A percentile compares a stretch with the other conserved stretches of the same genome.
phyloP scores from a whole-genome alignment of 23 red algal genomes.

The Gracilaria gracilis region DNA sequence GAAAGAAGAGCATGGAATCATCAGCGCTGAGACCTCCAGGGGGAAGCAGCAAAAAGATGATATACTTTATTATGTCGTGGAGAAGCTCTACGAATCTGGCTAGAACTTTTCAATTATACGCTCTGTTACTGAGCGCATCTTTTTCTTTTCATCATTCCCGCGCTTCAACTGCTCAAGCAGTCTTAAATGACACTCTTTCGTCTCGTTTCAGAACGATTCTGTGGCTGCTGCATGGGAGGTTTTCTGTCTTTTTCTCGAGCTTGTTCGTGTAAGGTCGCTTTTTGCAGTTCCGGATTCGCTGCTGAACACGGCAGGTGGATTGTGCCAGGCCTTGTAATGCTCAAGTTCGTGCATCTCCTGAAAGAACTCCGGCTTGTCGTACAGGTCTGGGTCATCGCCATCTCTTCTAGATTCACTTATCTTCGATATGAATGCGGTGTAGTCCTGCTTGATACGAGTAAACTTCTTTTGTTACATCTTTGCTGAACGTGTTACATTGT shows the following conservation, averaged over 20 bases:
- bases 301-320: not conserved
- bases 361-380: not conserved
- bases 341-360: constrained; percentile 27
- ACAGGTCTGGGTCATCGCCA: not conserved
- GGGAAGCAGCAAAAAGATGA: constrained; percentile 17
- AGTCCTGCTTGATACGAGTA: constrained; percentile 9
- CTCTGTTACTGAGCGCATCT: not conserved
- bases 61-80: constrained; percentile 18
- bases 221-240: not conserved
- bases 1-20: not conserved
- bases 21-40: not conserved
- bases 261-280: not conserved
- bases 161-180: constrained; percentile 3
- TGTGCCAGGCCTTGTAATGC: not conserved
- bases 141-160: constrained; percentile 35
- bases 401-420: not conserved
- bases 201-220: not conserved
- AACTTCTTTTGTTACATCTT: constrained; percentile 26
- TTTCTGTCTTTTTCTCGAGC: not conserved
- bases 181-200: not conserved
- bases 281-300: too few species aligned
- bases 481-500: not conserved
- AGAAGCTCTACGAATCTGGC: not conserved
- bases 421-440: not conserved
- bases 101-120: constrained; percentile 22